A percentile compares a stretch with the other conserved stretches of the same genome.
Evolutionary conservation across 106 monocot species (phyloP).

Genomic region (Dendrobium catenatum): DNA sequence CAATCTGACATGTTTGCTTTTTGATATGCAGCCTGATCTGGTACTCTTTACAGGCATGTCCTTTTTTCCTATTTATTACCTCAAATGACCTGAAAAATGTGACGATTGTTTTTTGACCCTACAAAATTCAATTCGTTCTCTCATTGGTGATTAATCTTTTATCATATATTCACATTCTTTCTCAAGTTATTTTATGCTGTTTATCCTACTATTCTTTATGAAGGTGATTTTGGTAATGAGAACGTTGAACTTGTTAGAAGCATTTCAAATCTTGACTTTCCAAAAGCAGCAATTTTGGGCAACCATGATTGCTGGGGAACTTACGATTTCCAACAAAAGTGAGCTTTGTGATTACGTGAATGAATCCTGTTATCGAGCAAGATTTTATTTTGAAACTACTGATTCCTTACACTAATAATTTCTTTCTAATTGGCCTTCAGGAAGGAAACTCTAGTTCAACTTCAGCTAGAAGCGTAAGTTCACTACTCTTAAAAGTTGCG

Average conservation of each 20-base stretch:
- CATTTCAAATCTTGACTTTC: slow-evolving; percentile 58
- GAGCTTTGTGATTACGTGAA: slow-evolving; percentile 21
- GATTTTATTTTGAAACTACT: background rate
- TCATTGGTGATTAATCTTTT: background rate
- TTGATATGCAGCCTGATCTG: slow-evolving; percentile 85
- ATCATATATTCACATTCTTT: background rate
- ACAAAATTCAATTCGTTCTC: background rate
- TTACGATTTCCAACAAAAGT: slow-evolving; percentile 57
- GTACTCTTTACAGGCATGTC: slow-evolving; percentile 86
- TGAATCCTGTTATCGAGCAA: background rate
- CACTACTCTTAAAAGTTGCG: background rate
- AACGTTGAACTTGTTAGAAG: slow-evolving; percentile 88
- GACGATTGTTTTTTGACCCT: background rate
- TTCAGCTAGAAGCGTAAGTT: slow-evolving; percentile 71
- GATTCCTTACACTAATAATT: background rate
- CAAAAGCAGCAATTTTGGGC: slow-evolving; percentile 83
- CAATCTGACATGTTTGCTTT: slow-evolving; percentile 17
- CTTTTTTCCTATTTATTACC: slow-evolving; percentile 13
- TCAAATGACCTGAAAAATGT: slow-evolving; percentile 1
- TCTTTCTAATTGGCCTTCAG: slow-evolving; percentile 31
- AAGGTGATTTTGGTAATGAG: slow-evolving; percentile 97
- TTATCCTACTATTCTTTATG: background rate
- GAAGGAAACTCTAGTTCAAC: slow-evolving; percentile 62
- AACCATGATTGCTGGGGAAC: slow-evolving; percentile 95
- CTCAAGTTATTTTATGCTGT: background rate